Base-by-base conservation (phyloP, 2,329 filamentous ascomycete genomes). In the Magnaporthiopsis incrustans region DNA sequence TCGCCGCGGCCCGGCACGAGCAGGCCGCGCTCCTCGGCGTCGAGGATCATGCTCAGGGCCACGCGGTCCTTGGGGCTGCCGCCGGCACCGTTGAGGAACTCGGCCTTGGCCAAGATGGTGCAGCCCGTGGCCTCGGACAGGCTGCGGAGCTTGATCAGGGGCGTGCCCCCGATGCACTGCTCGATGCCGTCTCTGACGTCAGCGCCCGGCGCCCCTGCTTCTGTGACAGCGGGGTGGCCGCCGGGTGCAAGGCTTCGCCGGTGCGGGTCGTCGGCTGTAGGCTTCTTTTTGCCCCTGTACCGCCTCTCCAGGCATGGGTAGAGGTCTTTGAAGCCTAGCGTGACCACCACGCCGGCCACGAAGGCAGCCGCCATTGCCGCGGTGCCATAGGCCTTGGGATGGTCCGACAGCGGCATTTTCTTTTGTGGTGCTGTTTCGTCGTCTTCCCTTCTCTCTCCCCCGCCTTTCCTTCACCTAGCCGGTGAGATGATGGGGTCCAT, bases 51-150 rank as follows among this genome's bases (percentile, higher is more conserved):
- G 76, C 85, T 90, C 53, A 98, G 82, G 1, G 95, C 95, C 18
- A 99, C 95, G 63, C 95, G 86, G 76, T 99, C 95, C 76, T 99
- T 99, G 57, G 95, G 93, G 69, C 90, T 95, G 70, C 91, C 91
- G 22, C 95, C 95, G 3, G 93, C 94, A 61, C 93, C 95, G 77
- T 99, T 98, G 64, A 99, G 84, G 73, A 96, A 96, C 83, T 99
- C 95, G 61, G 92, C 92, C 77, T 99, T 99, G 68, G 89, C 95
- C 50, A 98, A 81, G 71, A 99, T 96, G 57, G 87, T 87, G 71
- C 95, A 92, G 26, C 92, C 92, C 4, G 95, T 97, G 25, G 88
- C 91, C 60, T 90, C 87, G 4, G 91, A 96, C 30, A 99, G 83
- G 53, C 90, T 93, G 69, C 87, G 89, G 73, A 99, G 92, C 67